phyloP scores from a whole-genome alignment of 1,284 basidiomycete genomes.

The Butyriboletus regius region DNA sequence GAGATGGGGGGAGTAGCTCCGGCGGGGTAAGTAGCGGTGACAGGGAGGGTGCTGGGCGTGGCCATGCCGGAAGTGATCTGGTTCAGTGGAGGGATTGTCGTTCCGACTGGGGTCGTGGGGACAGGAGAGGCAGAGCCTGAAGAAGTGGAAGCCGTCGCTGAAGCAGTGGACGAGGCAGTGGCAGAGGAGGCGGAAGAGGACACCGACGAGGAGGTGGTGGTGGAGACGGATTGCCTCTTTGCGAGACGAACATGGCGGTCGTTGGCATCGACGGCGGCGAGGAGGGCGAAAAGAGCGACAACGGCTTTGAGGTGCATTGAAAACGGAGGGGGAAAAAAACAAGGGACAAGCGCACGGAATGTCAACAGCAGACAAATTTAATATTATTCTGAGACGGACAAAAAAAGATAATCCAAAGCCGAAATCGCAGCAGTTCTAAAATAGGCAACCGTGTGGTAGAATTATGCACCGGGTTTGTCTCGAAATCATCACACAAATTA shows the following conservation, averaged over 20 bases:
- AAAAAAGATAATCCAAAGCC: not conserved
- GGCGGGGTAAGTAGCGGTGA: slow-evolving; percentile 47
- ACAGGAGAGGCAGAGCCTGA: slow-evolving; percentile 17
- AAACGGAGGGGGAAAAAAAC: slow-evolving; percentile 15
- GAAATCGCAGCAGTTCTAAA: not conserved
- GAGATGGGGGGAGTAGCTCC: slow-evolving; percentile 56
- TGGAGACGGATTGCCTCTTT: slow-evolving; percentile 25
- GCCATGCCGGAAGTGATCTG: slow-evolving; percentile 65
- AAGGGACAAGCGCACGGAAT: slow-evolving; percentile 1
- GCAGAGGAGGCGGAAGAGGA: slow-evolving; percentile 1
- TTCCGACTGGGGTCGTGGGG: slow-evolving; percentile 29
- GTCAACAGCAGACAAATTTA: no score
- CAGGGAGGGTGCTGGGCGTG: slow-evolving; percentile 44
- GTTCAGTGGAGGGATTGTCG: slow-evolving; percentile 48
- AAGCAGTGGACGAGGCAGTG: slow-evolving; percentile 9
- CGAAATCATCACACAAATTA: no score
- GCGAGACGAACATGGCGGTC: slow-evolving; percentile 25
- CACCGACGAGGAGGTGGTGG: slow-evolving; percentile 19
- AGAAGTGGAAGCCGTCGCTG: slow-evolving; percentile 15
- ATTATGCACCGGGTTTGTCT: no score
- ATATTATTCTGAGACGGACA: no score
- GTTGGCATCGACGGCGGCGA: slow-evolving; percentile 34
- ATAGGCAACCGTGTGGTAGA: no score
- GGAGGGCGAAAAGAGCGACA: slow-evolving; percentile 40
- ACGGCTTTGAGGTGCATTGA: slow-evolving; percentile 42